A percentile compares a stretch with the other conserved stretches of the same genome.
Conservation (phyloP, 148 eudicot genomes). For the Rhododendron griersonianum region DNA sequence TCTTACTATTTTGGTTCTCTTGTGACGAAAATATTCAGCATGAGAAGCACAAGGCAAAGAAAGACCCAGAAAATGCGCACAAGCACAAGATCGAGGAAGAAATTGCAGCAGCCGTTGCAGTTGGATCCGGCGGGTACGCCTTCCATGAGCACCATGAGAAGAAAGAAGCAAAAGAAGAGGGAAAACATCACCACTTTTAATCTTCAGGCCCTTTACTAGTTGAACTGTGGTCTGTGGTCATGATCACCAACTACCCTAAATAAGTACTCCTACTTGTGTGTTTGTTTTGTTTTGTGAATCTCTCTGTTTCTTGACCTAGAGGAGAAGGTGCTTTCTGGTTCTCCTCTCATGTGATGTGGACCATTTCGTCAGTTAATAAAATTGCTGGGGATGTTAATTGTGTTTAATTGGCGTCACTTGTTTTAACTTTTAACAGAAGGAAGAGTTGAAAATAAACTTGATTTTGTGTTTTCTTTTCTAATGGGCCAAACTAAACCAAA, state of each 20-base stretch:
- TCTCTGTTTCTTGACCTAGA: background rate
- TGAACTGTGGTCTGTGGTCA: background rate
- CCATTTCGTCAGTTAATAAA: background rate
- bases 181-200: background rate
- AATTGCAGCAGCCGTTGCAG: conserved; percentile 43
- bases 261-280: background rate
- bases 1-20: background rate
- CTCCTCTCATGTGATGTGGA: background rate
- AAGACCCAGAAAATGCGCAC: conserved; percentile 57
- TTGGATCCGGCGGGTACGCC: conserved; percentile 44
- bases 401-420: background rate
- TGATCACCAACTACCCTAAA: background rate
- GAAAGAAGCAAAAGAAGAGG: conserved; percentile 38
- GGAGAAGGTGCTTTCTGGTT: background rate
- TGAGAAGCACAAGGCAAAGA: conserved; percentile 59
- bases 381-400: background rate
- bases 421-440: too few species aligned
- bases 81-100: conserved; percentile 49
- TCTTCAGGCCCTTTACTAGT: background rate
- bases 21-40: conserved; percentile 13
- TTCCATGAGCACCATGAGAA: conserved; percentile 61
- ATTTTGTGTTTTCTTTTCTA: background rate
- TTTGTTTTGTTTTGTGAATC: background rate
- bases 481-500: background rate
- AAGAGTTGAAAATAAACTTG: background rate